Base-by-base conservation (phyloP, 345 rosid genomes). In the Acer negundo region DNA sequence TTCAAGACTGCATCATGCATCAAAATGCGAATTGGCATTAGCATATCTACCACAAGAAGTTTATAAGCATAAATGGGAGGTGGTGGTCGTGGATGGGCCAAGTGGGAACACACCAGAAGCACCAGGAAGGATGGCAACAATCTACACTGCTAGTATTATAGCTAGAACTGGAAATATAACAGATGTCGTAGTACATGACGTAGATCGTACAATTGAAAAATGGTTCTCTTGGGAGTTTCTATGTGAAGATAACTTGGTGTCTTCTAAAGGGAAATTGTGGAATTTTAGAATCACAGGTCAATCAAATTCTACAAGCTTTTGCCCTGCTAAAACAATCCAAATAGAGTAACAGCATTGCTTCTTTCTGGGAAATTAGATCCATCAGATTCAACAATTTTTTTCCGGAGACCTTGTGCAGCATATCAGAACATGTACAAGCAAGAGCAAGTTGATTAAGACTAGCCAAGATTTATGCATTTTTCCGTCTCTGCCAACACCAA, bases 181-280 rank as follows among this genome's bases (percentile, higher is more conserved):
- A 26, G 78, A 92, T 81, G 97, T 95, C 69, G 53, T 88, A 3
- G 97, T 95, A 68, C 98, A 90, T 78, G 97, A 93, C 42, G 82
- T 87, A 73, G 86, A 92, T 80, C 86, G 95, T 62, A 96, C 90
- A 2, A 87, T 84, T 67, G 98, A 96, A 86, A 93, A 86, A 83
- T 96, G 98, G 96, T 87, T 92, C 84, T 93, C 98, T 19, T 87
- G 94, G 98, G 98, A 96, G 47, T 94, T 96, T 76, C 84, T 94
- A 24, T 92, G 94, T 46, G 94, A 91, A 64, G 95, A 90, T 73
- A 94, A 96, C 85, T 80, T 90, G 79, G 86, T 90, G 81, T 88
- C 91, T 69, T 85, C 95, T 4, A 93, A 89, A 82, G 98, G 97
- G 38, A 85, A 80, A 76, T 75, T 91, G 51, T 93, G 98, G 97